phyloP scores from a whole-genome alignment of 352 stramenopile species.

The Thalassiosira ordinaria region DNA sequence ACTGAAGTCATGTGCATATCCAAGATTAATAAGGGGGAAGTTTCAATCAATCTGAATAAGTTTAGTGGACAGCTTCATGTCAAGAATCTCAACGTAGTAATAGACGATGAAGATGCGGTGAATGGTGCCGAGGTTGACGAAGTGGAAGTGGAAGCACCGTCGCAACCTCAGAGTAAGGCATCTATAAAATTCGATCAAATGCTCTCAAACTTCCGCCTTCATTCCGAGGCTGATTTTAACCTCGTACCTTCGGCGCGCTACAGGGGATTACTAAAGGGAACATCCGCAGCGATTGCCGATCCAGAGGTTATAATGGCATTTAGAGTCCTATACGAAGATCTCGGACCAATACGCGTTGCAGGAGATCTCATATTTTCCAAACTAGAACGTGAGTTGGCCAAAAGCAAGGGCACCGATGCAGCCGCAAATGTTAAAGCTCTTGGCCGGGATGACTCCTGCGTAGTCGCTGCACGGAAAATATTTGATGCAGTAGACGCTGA shows the following conservation, averaged over 20 bases:
- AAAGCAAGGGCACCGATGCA: slow-evolving; percentile 7
- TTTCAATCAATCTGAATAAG: neutral
- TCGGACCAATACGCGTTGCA: slow-evolving; percentile 19
- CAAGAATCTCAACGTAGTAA: neutral
- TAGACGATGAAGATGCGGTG: neutral
- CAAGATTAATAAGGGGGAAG: neutral
- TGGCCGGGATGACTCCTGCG: slow-evolving; percentile 2
- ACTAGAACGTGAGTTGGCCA: slow-evolving; percentile 21
- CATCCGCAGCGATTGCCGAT: slow-evolving; percentile 9
- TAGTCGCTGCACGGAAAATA: slow-evolving; percentile 25
- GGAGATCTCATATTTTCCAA: slow-evolving; percentile 31
- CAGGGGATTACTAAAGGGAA: neutral
- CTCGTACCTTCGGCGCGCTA: slow-evolving; percentile 28
- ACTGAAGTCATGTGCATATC: neutral
- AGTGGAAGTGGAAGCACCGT: neutral
- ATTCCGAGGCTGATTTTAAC: slow-evolving; percentile 38
- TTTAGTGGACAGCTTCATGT: neutral
- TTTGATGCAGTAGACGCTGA: slow-evolving; percentile 36
- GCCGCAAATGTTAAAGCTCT: slow-evolving; percentile 4
- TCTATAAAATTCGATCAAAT: slow-evolving; percentile 36
- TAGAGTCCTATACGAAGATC: slow-evolving; percentile 33
- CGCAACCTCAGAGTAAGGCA: neutral
- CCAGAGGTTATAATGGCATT: slow-evolving; percentile 20
- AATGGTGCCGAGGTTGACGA: neutral
- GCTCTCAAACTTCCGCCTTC: slow-evolving; percentile 39